Conservation (phyloP, 495 filamentous ascomycete genomes). For the Aspergillus asperescens region DNA sequence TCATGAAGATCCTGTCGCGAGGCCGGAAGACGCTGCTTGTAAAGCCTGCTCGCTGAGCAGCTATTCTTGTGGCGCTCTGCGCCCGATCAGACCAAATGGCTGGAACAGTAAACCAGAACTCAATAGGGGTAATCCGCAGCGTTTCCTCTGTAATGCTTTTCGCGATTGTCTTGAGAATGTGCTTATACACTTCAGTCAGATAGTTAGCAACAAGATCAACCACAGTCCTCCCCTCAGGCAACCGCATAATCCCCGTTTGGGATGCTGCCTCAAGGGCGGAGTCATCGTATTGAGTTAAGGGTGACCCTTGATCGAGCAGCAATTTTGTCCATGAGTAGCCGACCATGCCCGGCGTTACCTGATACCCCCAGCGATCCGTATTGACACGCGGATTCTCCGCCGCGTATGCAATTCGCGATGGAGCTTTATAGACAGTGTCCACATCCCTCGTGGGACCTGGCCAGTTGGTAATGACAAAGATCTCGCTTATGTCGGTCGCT, state of each 20-base stretch:
- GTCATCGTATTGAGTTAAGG: conserved; percentile 13
- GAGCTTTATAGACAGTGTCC: conserved; percentile 11
- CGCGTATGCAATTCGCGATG: conserved; percentile 9
- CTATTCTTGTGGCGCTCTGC: conserved; percentile 19
- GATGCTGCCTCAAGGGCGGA: conserved; percentile 4
- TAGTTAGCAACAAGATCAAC: conserved; percentile 39
- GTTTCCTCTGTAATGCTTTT: conserved; percentile 4
- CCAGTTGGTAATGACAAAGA: conserved; percentile 6
- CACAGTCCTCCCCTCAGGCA: conserved; percentile 16
- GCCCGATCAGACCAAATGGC: conserved; percentile 23
- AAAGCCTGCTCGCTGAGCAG: conserved; percentile 46
- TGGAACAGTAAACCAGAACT: conserved; percentile 25
- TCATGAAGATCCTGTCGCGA: conserved; percentile 36
- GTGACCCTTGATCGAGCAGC: conserved; percentile 6
- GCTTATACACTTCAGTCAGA: conserved; percentile 36
- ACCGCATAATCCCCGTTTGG: conserved; percentile 5
- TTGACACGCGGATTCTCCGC: background rate
- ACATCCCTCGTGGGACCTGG: conserved; percentile 1
- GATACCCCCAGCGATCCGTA: conserved; percentile 1
- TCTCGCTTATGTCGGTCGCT: conserved; percentile 4
- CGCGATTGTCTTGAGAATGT: conserved; percentile 31
- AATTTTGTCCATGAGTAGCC: conserved; percentile 26
- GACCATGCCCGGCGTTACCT: conserved; percentile 12
- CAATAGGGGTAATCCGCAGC: conserved; percentile 9
- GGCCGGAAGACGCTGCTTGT: conserved; percentile 18